A percentile compares a stretch with the other conserved stretches of the same genome.
These are phyloP conservation scores for Phytophthora colocasiae DNA, from an alignment of 352 stramenopile species.

Conservation along the genomic window DNA sequence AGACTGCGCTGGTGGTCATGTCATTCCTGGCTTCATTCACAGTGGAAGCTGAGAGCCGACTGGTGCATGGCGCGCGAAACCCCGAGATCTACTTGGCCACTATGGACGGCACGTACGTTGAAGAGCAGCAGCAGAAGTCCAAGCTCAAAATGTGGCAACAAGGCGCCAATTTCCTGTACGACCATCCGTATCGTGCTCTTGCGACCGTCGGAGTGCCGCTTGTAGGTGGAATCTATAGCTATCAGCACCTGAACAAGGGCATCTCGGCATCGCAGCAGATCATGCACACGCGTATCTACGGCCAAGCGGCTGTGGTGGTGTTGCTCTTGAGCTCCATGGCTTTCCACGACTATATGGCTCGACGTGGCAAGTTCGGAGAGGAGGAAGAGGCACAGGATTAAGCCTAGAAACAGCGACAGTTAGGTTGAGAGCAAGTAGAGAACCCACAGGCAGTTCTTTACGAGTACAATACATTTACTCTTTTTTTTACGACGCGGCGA, in stretches of 20 bases:
- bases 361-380: slow-evolving; percentile 66
- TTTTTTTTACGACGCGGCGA: slow-evolving; percentile 50
- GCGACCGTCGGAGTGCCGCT: slow-evolving; percentile 55
- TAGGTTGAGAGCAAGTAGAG: slow-evolving; percentile 5
- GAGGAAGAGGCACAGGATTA: slow-evolving; percentile 22
- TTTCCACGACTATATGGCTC: slow-evolving; percentile 83
- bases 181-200: slow-evolving; percentile 70
- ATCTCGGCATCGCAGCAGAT: slow-evolving; percentile 79
- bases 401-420: neutral
- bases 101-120: slow-evolving; percentile 53
- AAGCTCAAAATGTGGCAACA: slow-evolving; percentile 57
- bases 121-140: slow-evolving; percentile 41
- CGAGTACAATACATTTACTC: slow-evolving; percentile 30
- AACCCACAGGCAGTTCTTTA: neutral
- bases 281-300: slow-evolving; percentile 86
- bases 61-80: slow-evolving; percentile 68
- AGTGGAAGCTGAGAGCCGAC: slow-evolving; percentile 59
- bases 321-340: slow-evolving; percentile 74
- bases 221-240: slow-evolving; percentile 69
- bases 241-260: slow-evolving; percentile 67
- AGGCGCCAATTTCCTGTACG: slow-evolving; percentile 71
- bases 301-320: slow-evolving; percentile 64
- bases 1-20: slow-evolving; percentile 69
- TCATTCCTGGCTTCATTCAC: slow-evolving; percentile 68
- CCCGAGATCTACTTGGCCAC: slow-evolving; percentile 69